Conservation (phyloP, 2,329 filamentous ascomycete species). For the Pseudohalonectria lignicola region DNA sequence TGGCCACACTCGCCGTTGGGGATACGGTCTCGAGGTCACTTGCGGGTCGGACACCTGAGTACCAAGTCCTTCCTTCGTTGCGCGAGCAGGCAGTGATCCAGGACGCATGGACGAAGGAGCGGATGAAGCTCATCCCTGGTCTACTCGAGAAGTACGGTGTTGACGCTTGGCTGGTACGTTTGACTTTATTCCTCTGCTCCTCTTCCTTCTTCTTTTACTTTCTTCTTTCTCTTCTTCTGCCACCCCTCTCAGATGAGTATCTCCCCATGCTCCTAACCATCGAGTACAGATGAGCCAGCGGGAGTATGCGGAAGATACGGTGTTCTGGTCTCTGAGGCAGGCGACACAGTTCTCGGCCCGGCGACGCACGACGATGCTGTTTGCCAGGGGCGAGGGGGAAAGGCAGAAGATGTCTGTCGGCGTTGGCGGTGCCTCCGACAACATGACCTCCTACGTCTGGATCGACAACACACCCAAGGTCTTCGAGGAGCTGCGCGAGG, state of each 20-base stretch:
- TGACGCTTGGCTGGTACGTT: slow-evolving; percentile 39
- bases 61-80: slow-evolving; percentile 27
- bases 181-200: too few species aligned
- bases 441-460: slow-evolving; percentile 24
- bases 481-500: slow-evolving; percentile 24
- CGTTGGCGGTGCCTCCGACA: slow-evolving; percentile 14
- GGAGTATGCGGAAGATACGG: slow-evolving; percentile 39
- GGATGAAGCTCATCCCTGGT: slow-evolving; percentile 26
- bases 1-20: too few species aligned
- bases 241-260: background rate
- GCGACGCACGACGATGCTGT: slow-evolving; percentile 37
- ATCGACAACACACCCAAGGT: slow-evolving; percentile 33
- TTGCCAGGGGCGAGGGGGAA: slow-evolving; percentile 16
- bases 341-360: slow-evolving; percentile 34
- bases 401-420: background rate
- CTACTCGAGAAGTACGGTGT: slow-evolving; percentile 31
- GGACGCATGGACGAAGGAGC: slow-evolving; percentile 30
- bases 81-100: slow-evolving; percentile 30
- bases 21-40: slow-evolving; percentile 73
- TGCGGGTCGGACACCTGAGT: slow-evolving; percentile 10
- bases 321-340: slow-evolving; percentile 37
- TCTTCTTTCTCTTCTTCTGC: background rate
- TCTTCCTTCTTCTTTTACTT: background rate
- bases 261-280: background rate
- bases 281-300: slow-evolving; percentile 32